phyloP scores from a whole-genome alignment of 345 rosid genomes.

The Hibiscus trionum region DNA sequence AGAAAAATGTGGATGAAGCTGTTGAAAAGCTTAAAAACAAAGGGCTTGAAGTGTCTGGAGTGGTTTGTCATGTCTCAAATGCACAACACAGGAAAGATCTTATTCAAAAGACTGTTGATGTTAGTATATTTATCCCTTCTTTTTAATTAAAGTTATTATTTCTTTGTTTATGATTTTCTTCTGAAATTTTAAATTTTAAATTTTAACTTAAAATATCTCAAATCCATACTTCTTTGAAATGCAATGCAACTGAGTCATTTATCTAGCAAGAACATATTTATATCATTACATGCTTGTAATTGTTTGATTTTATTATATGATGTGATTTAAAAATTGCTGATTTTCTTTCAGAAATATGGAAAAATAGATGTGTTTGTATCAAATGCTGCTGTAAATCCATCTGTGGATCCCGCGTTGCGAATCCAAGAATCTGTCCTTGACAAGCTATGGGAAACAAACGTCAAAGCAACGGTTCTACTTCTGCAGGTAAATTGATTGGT shows the following conservation, averaged over 20 bases:
- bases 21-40: constrained; percentile 51
- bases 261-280: background rate
- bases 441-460: constrained; percentile 67
- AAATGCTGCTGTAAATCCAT: constrained; percentile 62
- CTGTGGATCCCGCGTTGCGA: constrained; percentile 30
- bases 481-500: constrained; percentile 32
- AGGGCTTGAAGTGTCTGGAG: constrained; percentile 69
- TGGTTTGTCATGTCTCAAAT: constrained; percentile 84
- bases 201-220: background rate
- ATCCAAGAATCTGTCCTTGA: constrained; percentile 50
- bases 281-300: background rate
- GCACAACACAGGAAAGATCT: constrained; percentile 70
- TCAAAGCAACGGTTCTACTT: constrained; percentile 50
- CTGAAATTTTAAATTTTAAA: background rate
- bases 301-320: background rate
- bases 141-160: background rate
- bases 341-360: constrained; percentile 45
- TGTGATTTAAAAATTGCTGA: background rate
- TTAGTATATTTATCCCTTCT: background rate
- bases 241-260: background rate
- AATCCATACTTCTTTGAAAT: background rate
- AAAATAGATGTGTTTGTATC: constrained; percentile 59
- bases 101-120: constrained; percentile 59
- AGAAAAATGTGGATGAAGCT: constrained; percentile 86
- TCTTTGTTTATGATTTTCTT: background rate